Percentiles rank a stretch among this genome's conserved stretches.
These are phyloP conservation scores for Vaccinium darrowii DNA, from an alignment of 148 eudicot genomes.

Conservation along the genomic window DNA sequence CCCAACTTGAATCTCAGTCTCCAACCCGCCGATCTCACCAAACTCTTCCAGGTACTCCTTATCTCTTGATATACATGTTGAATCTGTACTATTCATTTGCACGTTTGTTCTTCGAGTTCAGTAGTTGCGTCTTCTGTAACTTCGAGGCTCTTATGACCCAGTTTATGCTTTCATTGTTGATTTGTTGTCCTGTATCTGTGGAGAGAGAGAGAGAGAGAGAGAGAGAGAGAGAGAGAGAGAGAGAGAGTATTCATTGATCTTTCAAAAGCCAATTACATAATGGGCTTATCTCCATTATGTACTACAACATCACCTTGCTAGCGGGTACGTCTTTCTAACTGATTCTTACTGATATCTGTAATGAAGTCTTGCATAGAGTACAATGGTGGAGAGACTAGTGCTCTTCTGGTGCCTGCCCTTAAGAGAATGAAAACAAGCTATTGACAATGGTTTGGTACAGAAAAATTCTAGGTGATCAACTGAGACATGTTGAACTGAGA, in stretches of 20 bases:
- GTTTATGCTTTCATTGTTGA: neutral
- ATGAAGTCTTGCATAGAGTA: neutral
- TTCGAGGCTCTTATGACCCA: neutral
- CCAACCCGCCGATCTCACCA: slow-evolving; percentile 55
- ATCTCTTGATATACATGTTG: neutral
- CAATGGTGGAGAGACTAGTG: neutral
- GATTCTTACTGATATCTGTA: neutral
- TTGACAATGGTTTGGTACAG: neutral
- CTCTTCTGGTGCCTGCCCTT: neutral
- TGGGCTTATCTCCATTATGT: neutral
- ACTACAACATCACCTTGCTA: too few species aligned
- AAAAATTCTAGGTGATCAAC: neutral
- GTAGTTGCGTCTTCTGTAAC: neutral
- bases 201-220: neutral
- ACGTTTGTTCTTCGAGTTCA: neutral
- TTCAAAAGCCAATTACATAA: neutral
- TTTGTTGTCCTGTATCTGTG: neutral
- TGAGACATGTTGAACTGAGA: neutral
- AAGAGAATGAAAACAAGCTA: neutral
- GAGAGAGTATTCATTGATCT: neutral
- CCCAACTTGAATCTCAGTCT: slow-evolving; percentile 26
- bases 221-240: neutral
- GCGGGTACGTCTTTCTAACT: neutral
- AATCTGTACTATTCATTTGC: neutral
- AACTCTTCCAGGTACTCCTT: slow-evolving; percentile 59